phyloP scores from a whole-genome alignment of 805 yeast species.

The Yamadazyma nakazawae region DNA sequence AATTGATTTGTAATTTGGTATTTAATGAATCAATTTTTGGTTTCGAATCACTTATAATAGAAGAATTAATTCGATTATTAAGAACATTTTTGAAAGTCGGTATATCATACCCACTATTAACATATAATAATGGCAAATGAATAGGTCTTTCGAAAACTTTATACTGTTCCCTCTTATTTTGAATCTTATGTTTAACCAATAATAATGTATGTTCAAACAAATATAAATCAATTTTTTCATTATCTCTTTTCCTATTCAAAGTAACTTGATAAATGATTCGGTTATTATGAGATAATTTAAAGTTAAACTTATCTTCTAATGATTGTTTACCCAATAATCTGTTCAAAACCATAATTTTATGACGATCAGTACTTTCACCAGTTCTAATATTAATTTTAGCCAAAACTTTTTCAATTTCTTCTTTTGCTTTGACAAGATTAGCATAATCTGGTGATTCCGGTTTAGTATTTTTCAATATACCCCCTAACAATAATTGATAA shows the following conservation, averaged over 20 bases:
- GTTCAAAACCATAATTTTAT: conserved; percentile 75
- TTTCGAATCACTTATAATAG: conserved; percentile 35
- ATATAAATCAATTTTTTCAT: conserved; percentile 80
- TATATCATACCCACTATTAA: conserved; percentile 74
- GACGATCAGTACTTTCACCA: conserved; percentile 91
- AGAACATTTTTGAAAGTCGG: conserved; percentile 53
- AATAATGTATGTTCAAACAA: conserved; percentile 84
- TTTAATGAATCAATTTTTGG: conserved; percentile 20
- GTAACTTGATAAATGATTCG: conserved; percentile 79
- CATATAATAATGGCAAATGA: conserved; percentile 71
- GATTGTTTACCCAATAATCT: conserved; percentile 61
- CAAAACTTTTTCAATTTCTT: conserved; percentile 70
- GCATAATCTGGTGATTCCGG: conserved; percentile 72
- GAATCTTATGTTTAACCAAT: conserved; percentile 80
- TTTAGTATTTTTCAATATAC: conserved; percentile 77
- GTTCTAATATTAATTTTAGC: conserved; percentile 79
- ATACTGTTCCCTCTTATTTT: conserved; percentile 86
- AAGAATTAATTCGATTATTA: conserved; percentile 31
- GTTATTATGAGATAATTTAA: conserved; percentile 78
- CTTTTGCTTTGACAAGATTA: conserved; percentile 68
- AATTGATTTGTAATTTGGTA: conserved; percentile 47
- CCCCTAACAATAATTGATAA: conserved; percentile 79
- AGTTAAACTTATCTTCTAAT: conserved; percentile 79
- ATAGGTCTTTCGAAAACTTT: conserved; percentile 89
- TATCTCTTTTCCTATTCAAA: conserved; percentile 64